phyloP scores from a whole-genome alignment of 73 alveolate genomes.

The Tetrahymena thermophila region DNA sequence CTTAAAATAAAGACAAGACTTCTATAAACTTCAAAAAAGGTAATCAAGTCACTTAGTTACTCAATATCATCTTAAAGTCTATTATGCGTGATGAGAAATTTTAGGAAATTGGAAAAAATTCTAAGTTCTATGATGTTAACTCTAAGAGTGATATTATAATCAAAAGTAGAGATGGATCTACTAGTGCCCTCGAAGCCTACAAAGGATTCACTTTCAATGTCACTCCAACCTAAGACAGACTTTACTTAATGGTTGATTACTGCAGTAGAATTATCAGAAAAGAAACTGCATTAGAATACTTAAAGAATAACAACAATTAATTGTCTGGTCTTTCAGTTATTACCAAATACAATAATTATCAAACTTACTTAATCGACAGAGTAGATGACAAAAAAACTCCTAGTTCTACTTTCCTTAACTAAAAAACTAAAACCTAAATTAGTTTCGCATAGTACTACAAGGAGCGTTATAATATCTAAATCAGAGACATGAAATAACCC shows the following conservation, averaged over 20 bases:
- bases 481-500: slow-evolving; percentile 60
- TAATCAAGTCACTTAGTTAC: neutral
- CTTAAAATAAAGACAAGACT: neutral
- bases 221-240: neutral
- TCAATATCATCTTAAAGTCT: neutral
- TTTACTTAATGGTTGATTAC: slow-evolving; percentile 1
- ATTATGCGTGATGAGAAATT: neutral
- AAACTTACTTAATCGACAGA: slow-evolving; percentile 64
- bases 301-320: neutral
- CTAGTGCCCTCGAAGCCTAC: neutral
- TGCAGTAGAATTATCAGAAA: slow-evolving; percentile 22
- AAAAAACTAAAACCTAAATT: slow-evolving; percentile 26
- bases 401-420: slow-evolving; percentile 42
- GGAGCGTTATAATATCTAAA: slow-evolving; percentile 61
- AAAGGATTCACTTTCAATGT: neutral
- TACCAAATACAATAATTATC: slow-evolving; percentile 64
- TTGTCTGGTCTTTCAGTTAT: slow-evolving; percentile 55
- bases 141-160: neutral
- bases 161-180: neutral
- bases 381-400: slow-evolving; percentile 70
- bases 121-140: neutral
- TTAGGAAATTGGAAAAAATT: neutral
- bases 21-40: neutral
- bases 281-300: slow-evolving; percentile 12
- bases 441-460: slow-evolving; percentile 69